A percentile compares a stretch with the other conserved stretches of the same genome.
phyloP scores from a whole-genome alignment of 169 alveolate genomes.

The Cryptosporidium sp. region DNA sequence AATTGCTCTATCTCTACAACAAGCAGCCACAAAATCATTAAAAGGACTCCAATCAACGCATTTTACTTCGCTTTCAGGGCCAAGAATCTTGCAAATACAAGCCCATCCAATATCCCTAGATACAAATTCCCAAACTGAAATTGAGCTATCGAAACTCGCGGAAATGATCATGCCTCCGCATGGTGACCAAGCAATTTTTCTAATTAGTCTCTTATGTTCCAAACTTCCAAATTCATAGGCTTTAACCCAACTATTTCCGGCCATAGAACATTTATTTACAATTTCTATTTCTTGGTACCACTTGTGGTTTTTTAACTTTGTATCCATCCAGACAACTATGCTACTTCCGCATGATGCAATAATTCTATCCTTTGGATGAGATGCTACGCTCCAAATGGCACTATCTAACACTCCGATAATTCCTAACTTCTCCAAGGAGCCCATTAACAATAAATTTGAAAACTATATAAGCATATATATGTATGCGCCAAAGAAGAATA shows the following conservation, averaged over 20 bases:
- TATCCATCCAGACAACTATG: slow-evolving; percentile 43
- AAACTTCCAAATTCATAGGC: slow-evolving; percentile 57
- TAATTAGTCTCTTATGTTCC: slow-evolving; percentile 85
- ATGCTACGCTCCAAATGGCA: slow-evolving; percentile 43
- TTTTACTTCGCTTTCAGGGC: slow-evolving; percentile 91
- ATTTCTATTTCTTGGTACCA: slow-evolving; percentile 29
- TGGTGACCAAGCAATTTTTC: slow-evolving; percentile 87
- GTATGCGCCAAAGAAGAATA: not conserved
- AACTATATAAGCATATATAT: not conserved
- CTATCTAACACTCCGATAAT: slow-evolving; percentile 15
- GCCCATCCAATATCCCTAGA: slow-evolving; percentile 81
- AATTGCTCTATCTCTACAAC: slow-evolving; percentile 90
- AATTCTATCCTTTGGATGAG: slow-evolving; percentile 55
- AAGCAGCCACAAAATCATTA: slow-evolving; percentile 88
- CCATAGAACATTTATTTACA: not conserved
- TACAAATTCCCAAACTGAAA: slow-evolving; percentile 85
- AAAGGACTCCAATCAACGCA: slow-evolving; percentile 86
- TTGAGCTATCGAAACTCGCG: slow-evolving; percentile 87
- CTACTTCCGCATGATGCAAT: slow-evolving; percentile 56
- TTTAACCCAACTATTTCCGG: slow-evolving; percentile 16
- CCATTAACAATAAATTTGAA: slow-evolving; percentile 3
- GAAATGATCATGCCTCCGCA: slow-evolving; percentile 86
- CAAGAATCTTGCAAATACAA: slow-evolving; percentile 82
- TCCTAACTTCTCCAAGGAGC: slow-evolving; percentile 15
- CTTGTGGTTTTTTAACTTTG: slow-evolving; percentile 17